Conservation (phyloP, 2,329 filamentous ascomycete species). For the Tolypocladium amazonense region DNA sequence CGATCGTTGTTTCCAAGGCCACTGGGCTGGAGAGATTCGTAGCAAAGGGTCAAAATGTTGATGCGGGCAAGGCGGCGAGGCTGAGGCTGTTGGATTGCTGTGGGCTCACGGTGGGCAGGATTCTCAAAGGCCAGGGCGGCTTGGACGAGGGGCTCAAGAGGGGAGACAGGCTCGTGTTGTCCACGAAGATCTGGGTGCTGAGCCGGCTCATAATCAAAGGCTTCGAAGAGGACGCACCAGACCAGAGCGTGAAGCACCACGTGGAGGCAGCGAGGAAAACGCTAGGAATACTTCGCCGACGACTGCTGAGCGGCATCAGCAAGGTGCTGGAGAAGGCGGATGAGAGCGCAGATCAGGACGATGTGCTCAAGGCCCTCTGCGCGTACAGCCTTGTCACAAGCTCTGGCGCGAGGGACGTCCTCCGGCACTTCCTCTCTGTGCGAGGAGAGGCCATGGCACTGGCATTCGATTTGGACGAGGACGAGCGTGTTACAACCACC, state of each 20-base stretch:
- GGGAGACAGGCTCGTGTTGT: constrained; percentile 43
- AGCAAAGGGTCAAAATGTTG: constrained; percentile 14
- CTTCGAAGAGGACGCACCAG: constrained; percentile 40
- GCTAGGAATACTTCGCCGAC: constrained; percentile 49
- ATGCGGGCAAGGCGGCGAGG: constrained; percentile 26
- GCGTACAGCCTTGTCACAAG: constrained; percentile 76
- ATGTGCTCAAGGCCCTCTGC: constrained; percentile 63
- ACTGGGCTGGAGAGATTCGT: constrained; percentile 41
- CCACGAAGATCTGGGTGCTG: constrained; percentile 65
- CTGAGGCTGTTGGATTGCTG: constrained; percentile 42
- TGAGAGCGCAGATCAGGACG: constrained; percentile 32
- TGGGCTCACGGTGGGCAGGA: constrained; percentile 33
- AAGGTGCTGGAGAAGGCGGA: constrained; percentile 56
- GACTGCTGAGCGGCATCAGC: constrained; percentile 57
- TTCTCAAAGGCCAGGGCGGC: constrained; percentile 31
- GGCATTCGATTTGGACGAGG: constrained; percentile 43
- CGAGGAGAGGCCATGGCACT: constrained; percentile 57
- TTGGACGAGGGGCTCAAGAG: constrained; percentile 18
- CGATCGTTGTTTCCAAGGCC: constrained; percentile 56
- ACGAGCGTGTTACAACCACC: constrained; percentile 24
- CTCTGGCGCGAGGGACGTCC: constrained; percentile 66
- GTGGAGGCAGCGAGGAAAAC: constrained; percentile 55
- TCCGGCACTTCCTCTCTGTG: constrained; percentile 68
- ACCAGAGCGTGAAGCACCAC: constrained; percentile 20
- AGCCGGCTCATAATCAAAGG: constrained; percentile 66